Evolutionary conservation across 2,329 filamentous ascomycete genomes (phyloP).

Genomic region (Dendrostoma leiphaemia): DNA sequence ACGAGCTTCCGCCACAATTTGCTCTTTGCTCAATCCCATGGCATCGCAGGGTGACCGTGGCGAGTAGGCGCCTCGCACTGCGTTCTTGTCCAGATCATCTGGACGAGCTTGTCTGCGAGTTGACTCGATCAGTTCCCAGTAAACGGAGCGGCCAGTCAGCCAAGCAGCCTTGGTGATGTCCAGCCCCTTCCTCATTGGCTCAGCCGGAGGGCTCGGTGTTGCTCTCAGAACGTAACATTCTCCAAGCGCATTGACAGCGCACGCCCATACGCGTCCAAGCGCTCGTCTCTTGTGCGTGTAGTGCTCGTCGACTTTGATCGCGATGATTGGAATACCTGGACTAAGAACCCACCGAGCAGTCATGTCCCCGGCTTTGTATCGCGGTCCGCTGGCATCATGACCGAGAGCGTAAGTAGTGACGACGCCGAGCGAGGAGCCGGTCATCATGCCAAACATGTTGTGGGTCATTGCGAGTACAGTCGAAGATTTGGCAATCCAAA

Average conservation of each 20-base stretch:
- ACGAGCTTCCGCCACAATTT: conserved; percentile 72
- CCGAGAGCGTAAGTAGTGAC: conserved; percentile 80
- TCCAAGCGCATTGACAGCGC: conserved; percentile 88
- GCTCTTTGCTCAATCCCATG: conserved; percentile 68
- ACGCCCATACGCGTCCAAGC: conserved; percentile 78
- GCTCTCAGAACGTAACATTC: conserved; percentile 85
- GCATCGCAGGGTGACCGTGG: conserved; percentile 74
- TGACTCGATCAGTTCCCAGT: conserved; percentile 77
- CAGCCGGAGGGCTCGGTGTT: conserved; percentile 56
- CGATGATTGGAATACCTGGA: conserved; percentile 88
- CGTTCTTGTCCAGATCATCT: conserved; percentile 70
- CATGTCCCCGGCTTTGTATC: conserved; percentile 70
- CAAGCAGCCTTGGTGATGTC: conserved; percentile 69
- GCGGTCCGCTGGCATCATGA: conserved; percentile 53
- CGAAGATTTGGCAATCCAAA: conserved; percentile 87
- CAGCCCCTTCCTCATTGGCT: conserved; percentile 44
- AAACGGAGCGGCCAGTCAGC: conserved; percentile 73
- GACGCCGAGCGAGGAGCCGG: conserved; percentile 79
- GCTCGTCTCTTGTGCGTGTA: conserved; percentile 70
- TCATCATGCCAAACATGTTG: conserved; percentile 77
- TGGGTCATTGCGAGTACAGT: conserved; percentile 70
- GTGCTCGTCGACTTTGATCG: conserved; percentile 78
- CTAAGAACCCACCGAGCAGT: conserved; percentile 88
- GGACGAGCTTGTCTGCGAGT: conserved; percentile 70
- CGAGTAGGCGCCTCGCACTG: conserved; percentile 72